Percentiles rank a stretch among this genome's conserved stretches.
These are phyloP conservation scores for Candida peoriensis DNA, from an alignment of 805 yeast genomes.

Conservation along the genomic window DNA sequence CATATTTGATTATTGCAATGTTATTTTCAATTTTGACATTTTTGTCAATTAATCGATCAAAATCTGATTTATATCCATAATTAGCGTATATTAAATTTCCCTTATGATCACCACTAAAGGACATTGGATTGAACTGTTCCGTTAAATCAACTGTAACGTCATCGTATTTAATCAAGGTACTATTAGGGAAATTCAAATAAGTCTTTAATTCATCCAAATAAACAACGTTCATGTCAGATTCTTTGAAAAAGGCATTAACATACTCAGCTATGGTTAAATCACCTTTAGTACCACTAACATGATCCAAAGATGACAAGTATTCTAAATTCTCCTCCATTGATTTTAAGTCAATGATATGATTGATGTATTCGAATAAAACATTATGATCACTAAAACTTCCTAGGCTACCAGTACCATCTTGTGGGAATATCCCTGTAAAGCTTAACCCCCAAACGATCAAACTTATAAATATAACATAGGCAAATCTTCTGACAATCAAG, in stretches of 20 bases:
- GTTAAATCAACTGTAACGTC: slow-evolving; percentile 25
- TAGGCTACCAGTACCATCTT: slow-evolving; percentile 31
- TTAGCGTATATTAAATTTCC: slow-evolving; percentile 60
- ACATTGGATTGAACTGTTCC: slow-evolving; percentile 63
- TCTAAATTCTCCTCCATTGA: slow-evolving; percentile 22
- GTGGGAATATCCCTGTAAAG: slow-evolving; percentile 49
- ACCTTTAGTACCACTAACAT: slow-evolving; percentile 83
- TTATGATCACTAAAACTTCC: slow-evolving; percentile 64
- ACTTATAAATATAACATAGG: slow-evolving; percentile 67
- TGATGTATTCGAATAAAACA: slow-evolving; percentile 44
- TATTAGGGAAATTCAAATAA: slow-evolving; percentile 62
- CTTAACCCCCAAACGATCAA: slow-evolving; percentile 51
- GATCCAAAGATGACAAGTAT: slow-evolving; percentile 46
- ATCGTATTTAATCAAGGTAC: slow-evolving; percentile 22
- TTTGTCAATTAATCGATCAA: slow-evolving; percentile 31
- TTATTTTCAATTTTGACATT: slow-evolving; percentile 39
- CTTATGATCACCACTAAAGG: slow-evolving; percentile 50
- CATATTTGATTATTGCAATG: slow-evolving; percentile 59
- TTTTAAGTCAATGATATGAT: slow-evolving; percentile 46
- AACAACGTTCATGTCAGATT: slow-evolving; percentile 49
- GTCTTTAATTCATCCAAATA: slow-evolving; percentile 48
- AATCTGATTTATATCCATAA: slow-evolving; percentile 58
- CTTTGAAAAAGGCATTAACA: slow-evolving; percentile 51
- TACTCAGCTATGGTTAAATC: slow-evolving; percentile 69
- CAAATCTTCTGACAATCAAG: slow-evolving; percentile 67